Base-by-base conservation (phyloP, 2,329 filamentous ascomycete genomes). In the Verticillium klebahnii region DNA sequence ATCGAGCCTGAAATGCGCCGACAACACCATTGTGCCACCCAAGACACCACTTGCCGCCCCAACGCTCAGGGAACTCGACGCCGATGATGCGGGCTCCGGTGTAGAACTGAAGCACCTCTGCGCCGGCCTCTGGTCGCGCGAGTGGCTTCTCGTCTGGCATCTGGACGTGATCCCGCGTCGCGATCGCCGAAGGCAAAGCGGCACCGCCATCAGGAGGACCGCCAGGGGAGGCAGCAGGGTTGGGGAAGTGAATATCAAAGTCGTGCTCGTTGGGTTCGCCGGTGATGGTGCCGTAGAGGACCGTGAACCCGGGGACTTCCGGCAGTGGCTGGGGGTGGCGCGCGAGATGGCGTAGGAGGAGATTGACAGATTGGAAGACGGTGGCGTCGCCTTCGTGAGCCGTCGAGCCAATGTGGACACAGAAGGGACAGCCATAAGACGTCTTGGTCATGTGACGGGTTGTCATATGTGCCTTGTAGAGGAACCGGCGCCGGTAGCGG, bases 401-500 rank as follows among this genome's bases (percentile, higher is more conserved):
- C 0, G 75, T 76, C 1, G 69, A 62, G 1, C 71, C 72, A 3
- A 69, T 62, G n/a, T 74, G 70, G 6, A 71, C 69, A 62, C 77
- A 79, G 63, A 77, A 79, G 1, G 79, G 65, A 58, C 77, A 78
- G 3, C 69, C 76, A 57, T 76, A 79, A 61, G 75, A 78, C 50
- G 72, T 67, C 59, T 71, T 69, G 23, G 74, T 71, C 50, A 73
- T 68, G n/a, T 67, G 67, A 5, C 62, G 66, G 14, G 70, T 71
- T 19, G 69, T 60, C 3, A 80, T 62, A 60, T 80, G 78, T 15
- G 75, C 77, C 60, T 80, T 80, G 68, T 75, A 78, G 14, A 79
- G 71, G 32, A 80, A 72, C 0, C 77, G 73, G 14, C 76, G 69
- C 5, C 77, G 77, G 66, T 76, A 79, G 1, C 70, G 67, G 5